Base-by-base conservation (phyloP, 192 early-diverging fungal genomes). In the Linnemannia zychae region DNA sequence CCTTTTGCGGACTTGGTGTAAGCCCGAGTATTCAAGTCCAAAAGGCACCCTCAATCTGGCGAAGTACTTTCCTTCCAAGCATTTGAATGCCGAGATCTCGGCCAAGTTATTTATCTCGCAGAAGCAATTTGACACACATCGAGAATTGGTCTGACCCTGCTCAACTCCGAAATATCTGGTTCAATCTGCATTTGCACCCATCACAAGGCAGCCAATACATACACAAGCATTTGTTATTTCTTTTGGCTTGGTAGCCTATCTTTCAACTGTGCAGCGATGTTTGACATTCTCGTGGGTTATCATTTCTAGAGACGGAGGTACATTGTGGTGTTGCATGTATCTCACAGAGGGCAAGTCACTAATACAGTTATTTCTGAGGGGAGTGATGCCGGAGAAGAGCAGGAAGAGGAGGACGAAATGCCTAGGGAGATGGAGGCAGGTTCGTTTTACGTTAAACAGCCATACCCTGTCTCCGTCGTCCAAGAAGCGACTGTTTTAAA, bases 291-390 rank as follows among this genome's bases (percentile, higher is more conserved):
- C 46, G 6, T 47, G 4, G 46, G 46, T 47, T 47, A 7, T 47
- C 12, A 7, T 47, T 47, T 24, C n/a, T n/a, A n/a, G n/a, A n/a
- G 38, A 63, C 7, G 2, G 16, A 22, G 49, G 18, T 47, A 53
- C 71, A 2, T 53, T 78, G 5, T 24, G 71, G 2, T 78, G 77
- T 69, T 69, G 72, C 37, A 72, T 78, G n/a, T 78, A 63, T 31
- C 77, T 40, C 22, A n/a, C 50, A 9, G 71, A 78, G 18, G 77
- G 72, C 36, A 37, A 57, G 9, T 4, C 31, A 0, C 17, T 49
- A 12, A 7, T 78, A 0, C 18, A 44, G 1, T 11, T 48, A 5
- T 78, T 78, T 63, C 9, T 78, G 16, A 4, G 37, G 33, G 46
- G 1, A 20, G 67, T 68, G 36, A 33, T 68, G 67, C 13, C 7